Evolutionary conservation across 352 stramenopile species (phyloP).

Genomic region (Plasmopara viticola): DNA sequence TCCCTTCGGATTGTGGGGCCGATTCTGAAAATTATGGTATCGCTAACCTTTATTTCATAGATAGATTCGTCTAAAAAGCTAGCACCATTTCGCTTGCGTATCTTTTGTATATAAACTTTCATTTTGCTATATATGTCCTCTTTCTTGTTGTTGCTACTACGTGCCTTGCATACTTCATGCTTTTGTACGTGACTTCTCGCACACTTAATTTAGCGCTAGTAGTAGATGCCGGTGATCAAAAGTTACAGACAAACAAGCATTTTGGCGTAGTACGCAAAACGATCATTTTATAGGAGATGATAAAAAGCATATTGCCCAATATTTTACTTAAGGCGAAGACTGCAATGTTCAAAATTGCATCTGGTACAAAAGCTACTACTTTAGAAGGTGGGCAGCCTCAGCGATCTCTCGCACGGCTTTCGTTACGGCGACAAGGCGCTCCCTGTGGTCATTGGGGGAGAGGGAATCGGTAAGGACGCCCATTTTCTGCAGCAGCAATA

Average conservation of each 20-base stretch:
- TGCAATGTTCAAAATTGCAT: background rate
- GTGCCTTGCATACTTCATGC: conserved; percentile 40
- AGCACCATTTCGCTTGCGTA: no score
- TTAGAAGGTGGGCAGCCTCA: conserved; percentile 46
- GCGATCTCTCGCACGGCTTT: conserved; percentile 67
- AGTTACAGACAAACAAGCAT: conserved; percentile 19
- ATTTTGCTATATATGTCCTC: background rate
- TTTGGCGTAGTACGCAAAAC: conserved; percentile 12
- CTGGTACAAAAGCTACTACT: conserved; percentile 9
- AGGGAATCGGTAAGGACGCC: conserved; percentile 49
- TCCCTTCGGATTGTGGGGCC: conserved; percentile 45
- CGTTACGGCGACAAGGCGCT: conserved; percentile 45
- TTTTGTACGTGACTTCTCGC: conserved; percentile 59
- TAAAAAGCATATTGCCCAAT: background rate
- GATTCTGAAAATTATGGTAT: conserved; percentile 80
- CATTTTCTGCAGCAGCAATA: conserved; percentile 56
- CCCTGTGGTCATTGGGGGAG: conserved; percentile 46
- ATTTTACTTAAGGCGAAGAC: no score
- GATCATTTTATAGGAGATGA: conserved; percentile 22
- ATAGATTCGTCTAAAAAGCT: conserved; percentile 22
- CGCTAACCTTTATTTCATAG: conserved; percentile 80
- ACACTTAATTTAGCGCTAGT: conserved; percentile 28
- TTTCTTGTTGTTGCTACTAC: conserved; percentile 33
- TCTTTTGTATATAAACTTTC: no score
- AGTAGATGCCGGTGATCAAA: conserved; percentile 31